phyloP scores from a whole-genome alignment of 768 basidiomycete species.

The Termitomyces sp. region DNA sequence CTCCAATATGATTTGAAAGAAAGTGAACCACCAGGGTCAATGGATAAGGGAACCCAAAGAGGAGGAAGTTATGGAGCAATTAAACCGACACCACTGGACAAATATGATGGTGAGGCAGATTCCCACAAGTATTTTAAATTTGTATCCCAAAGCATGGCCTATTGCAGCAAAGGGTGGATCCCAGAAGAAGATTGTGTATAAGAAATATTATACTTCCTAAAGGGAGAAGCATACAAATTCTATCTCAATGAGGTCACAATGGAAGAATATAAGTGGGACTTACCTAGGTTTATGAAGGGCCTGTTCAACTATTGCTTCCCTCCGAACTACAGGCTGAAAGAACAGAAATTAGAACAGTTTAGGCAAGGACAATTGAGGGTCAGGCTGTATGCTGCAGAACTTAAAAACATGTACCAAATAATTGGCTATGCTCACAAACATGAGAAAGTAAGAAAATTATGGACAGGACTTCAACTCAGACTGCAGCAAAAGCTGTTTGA shows the following conservation, averaged over 20 bases:
- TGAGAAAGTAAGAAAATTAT: neutral
- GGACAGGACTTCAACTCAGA: neutral
- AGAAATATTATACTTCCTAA: neutral
- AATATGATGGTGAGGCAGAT: neutral
- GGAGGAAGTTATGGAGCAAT: neutral
- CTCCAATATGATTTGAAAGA: too few species aligned
- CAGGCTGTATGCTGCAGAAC: too few species aligned
- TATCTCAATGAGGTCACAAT: neutral
- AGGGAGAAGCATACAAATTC: neutral
- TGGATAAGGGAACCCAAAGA: too few species aligned
- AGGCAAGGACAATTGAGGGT: neutral
- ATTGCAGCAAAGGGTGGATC: neutral
- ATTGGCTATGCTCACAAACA: too few species aligned
- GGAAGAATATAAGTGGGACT: neutral
- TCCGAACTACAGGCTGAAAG: too few species aligned
- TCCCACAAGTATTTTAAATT: neutral
- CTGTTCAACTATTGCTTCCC: neutral
- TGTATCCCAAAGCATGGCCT: neutral
- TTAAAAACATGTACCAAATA: too few species aligned
- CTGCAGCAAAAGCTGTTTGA: neutral
- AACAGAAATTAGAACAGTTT: neutral
- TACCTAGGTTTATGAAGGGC: neutral
- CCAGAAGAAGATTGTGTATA: neutral
- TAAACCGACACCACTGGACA: neutral
- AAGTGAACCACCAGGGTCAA: too few species aligned